These are phyloP conservation scores for Alternaria brassicae DNA, from an alignment of 2,329 filamentous ascomycete species.

Conservation along the genomic window DNA sequence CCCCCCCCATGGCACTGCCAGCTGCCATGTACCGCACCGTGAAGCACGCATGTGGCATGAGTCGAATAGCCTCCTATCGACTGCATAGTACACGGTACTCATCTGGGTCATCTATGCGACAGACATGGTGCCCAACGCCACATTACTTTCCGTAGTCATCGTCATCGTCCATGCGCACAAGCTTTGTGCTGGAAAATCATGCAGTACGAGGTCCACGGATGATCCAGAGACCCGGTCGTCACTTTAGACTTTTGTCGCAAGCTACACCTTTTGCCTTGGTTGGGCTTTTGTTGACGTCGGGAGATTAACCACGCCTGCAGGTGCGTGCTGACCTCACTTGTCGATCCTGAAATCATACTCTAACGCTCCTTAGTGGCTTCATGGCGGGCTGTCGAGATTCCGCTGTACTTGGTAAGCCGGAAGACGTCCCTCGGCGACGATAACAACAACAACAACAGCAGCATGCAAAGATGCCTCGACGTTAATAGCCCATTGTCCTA, in stretches of 20 bases:
- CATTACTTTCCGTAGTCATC: background rate
- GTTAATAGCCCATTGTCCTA: background rate
- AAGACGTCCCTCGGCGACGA: background rate
- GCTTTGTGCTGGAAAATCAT: background rate
- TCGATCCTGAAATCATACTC: conserved; percentile 1
- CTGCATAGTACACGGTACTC: background rate
- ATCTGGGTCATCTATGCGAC: background rate
- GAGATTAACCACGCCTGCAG: background rate
- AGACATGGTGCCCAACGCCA: background rate
- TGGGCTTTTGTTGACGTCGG: background rate
- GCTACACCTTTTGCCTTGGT: background rate
- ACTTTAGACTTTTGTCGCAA: background rate
- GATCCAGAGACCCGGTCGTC: conserved; percentile 7
- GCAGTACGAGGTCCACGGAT: background rate
- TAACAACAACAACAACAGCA: too few species aligned
- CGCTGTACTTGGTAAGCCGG: background rate
- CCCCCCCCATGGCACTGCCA: background rate
- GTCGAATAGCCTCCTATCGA: background rate
- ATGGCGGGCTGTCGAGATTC: background rate
- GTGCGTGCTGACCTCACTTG: background rate
- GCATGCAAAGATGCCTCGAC: background rate
- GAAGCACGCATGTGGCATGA: background rate
- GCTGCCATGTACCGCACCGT: background rate
- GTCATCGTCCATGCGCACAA: background rate
- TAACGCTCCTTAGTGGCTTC: background rate